phyloP scores from a whole-genome alignment of 106 monocot species.

The Acorus gramineus region DNA sequence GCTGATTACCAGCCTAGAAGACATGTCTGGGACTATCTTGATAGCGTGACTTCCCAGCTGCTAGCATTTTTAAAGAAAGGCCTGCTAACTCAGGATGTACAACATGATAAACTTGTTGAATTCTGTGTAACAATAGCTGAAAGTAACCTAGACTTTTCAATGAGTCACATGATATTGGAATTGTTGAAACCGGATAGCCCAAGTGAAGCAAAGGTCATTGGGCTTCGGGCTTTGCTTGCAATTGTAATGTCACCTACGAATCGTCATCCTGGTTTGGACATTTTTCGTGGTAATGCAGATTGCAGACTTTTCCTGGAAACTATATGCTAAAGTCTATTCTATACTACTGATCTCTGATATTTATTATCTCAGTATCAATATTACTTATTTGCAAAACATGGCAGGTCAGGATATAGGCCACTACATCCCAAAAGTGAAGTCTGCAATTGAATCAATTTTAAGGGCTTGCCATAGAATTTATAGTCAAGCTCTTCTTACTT shows the following conservation, averaged over 20 bases:
- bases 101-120: slow-evolving; percentile 98
- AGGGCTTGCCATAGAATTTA: slow-evolving; percentile 84
- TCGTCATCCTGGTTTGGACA: slow-evolving; percentile 49
- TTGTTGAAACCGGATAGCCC: slow-evolving; percentile 70
- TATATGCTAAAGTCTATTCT: background rate
- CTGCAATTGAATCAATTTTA: slow-evolving; percentile 86
- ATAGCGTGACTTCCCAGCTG: slow-evolving; percentile 95
- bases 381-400: slow-evolving; percentile 4
- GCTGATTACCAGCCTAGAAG: slow-evolving; percentile 65
- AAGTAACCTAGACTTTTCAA: slow-evolving; percentile 80
- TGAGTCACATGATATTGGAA: slow-evolving; percentile 96
- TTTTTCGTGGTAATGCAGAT: slow-evolving; percentile 48
- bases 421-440: slow-evolving; percentile 81
- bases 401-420: slow-evolving; percentile 68
- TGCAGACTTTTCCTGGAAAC: background rate
- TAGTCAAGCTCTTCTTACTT: slow-evolving; percentile 84
- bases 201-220: slow-evolving; percentile 98
- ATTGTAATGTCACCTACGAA: slow-evolving; percentile 83
- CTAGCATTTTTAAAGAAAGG: slow-evolving; percentile 79
- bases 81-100: slow-evolving; percentile 83
- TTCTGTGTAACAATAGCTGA: slow-evolving; percentile 97
- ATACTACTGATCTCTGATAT: slow-evolving; percentile 1
- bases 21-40: slow-evolving; percentile 90
- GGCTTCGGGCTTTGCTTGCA: slow-evolving; percentile 81
- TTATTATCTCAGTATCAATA: background rate